Base-by-base conservation (phyloP, 2,329 filamentous ascomycete species). In the Diplodia scrobiculata region DNA sequence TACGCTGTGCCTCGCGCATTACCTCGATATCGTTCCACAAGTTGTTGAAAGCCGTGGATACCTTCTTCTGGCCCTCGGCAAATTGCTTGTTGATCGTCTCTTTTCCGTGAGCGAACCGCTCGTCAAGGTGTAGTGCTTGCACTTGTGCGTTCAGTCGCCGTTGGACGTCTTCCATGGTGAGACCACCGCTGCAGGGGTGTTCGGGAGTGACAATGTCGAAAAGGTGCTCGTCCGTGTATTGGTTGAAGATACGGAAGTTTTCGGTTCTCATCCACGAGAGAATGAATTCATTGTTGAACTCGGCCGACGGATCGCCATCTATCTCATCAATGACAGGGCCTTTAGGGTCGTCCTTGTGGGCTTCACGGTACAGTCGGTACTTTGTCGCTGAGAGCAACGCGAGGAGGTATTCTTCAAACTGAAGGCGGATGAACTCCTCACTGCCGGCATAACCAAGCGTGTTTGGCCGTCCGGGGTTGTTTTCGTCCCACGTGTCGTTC, bases 381-480 rank as follows among this genome's bases (percentile, higher is more conserved):
- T 97, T 97, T 71, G 93, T 90, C 0, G 91, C 88, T 0, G 93
- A 91, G 51, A 98, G 86, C 68, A 99, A 84, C 0, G 92, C 91
- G 27, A 98, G 84, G 5, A 99, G 85, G 74, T 99, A 99, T 73
- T 97, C 93, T 78, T 99, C 95, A 69, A 99, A 99, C 73, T 98
- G 94, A 48, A 97, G 86, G 34, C 95, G 87, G 72, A 99, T 99
- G 73, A 97, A 97, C 75, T 98, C 95, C 79, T 99, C 95, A 69
- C 92, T 97, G 34, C 95, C 95, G 45, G 92, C 88, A 73, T 97
- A 99, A 34, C 93, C 93, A 82, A 97, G 89, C 1, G 92, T 96
- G 73, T 92, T 97, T n/a, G 95, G 95, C 55, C 91, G 85, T 68
- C 87, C 87, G 0, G 95, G 95, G 73, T 98, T 94, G 4, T 87